phyloP scores from a whole-genome alignment of 1,284 basidiomycete species.

The Anthracocystis panici-leucophaei region DNA sequence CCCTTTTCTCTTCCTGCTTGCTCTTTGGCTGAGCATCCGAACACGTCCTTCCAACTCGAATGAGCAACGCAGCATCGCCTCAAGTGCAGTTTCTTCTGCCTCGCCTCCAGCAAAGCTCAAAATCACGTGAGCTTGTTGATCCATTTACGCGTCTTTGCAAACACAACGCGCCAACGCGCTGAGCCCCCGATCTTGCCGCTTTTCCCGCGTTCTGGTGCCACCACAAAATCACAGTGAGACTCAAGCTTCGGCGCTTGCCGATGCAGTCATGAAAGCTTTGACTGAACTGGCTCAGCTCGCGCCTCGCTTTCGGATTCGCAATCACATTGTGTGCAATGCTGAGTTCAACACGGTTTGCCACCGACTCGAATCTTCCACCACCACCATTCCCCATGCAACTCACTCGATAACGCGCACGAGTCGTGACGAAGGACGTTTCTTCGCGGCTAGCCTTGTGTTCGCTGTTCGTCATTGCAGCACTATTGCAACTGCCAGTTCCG shows the following conservation, averaged over 20 bases:
- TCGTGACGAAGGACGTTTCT: neutral
- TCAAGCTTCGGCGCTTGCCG: no score
- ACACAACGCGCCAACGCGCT: neutral
- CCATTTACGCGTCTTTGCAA: slow-evolving; percentile 15
- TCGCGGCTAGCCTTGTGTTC: neutral
- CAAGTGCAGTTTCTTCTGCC: neutral
- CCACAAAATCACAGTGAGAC: neutral
- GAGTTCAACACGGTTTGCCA: neutral
- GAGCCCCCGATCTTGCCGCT: neutral
- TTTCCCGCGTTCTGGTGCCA: neutral
- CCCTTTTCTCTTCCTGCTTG: no score
- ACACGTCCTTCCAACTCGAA: no score
- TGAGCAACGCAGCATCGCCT: no score
- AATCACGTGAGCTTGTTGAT: slow-evolving; percentile 2
- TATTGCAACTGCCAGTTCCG: neutral
- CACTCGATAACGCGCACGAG: neutral
- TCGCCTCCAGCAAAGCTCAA: neutral
- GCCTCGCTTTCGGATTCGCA: no score
- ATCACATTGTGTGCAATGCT: neutral
- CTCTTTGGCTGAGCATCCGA: no score
- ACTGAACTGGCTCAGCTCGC: no score
- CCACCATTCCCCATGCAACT: neutral
- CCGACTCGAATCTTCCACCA: neutral
- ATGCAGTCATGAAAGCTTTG: no score
- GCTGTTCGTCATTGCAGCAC: neutral